phyloP scores from a whole-genome alignment of 2,329 filamentous ascomycete species.

The Whalleya microplaca region DNA sequence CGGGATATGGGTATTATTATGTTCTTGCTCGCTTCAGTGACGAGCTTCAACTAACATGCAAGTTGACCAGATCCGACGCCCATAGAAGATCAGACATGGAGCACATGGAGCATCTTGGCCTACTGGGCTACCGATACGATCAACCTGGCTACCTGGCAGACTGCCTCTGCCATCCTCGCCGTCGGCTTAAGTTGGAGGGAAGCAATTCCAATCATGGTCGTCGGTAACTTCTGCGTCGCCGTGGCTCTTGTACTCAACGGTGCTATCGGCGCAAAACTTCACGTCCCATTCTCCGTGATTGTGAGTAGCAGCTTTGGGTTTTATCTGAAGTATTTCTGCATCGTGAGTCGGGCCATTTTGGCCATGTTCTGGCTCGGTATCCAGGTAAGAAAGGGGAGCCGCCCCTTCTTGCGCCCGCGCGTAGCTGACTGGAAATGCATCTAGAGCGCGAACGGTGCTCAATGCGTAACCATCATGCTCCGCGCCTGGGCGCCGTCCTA shows the following conservation, averaged over 20 bases:
- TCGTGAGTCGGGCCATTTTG: constrained; percentile 47
- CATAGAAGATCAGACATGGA: constrained; percentile 42
- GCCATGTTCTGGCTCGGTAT: constrained; percentile 66
- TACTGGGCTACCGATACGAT: constrained; percentile 44
- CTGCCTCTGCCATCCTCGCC: constrained; percentile 39
- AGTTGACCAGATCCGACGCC: constrained; percentile 40
- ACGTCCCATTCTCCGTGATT: constrained; percentile 52
- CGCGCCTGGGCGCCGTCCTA: constrained; percentile 59
- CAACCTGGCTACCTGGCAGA: constrained; percentile 41
- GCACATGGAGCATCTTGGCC: constrained; percentile 39
- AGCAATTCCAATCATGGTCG: constrained; percentile 47
- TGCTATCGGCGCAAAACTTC: constrained; percentile 50
- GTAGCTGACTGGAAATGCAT: constrained; percentile 45
- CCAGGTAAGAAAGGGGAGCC: constrained; percentile 33
- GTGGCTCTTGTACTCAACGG: constrained; percentile 55
- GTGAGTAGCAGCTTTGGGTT: constrained; percentile 50
- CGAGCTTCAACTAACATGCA: constrained; percentile 24
- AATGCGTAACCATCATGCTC: constrained; percentile 49
- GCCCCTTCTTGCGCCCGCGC: neutral
- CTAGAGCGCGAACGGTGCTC: constrained; percentile 62
- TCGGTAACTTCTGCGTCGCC: constrained; percentile 65
- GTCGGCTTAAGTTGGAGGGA: constrained; percentile 42
- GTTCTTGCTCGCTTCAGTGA: constrained; percentile 5
- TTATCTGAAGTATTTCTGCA: constrained; percentile 44
- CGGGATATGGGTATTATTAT: constrained; percentile 37